Evolutionary conservation across 2,329 filamentous ascomycete genomes (phyloP), one percentile per base, ranked within the genome.

Genomic region (Pestalotiopsis sp.): DNA sequence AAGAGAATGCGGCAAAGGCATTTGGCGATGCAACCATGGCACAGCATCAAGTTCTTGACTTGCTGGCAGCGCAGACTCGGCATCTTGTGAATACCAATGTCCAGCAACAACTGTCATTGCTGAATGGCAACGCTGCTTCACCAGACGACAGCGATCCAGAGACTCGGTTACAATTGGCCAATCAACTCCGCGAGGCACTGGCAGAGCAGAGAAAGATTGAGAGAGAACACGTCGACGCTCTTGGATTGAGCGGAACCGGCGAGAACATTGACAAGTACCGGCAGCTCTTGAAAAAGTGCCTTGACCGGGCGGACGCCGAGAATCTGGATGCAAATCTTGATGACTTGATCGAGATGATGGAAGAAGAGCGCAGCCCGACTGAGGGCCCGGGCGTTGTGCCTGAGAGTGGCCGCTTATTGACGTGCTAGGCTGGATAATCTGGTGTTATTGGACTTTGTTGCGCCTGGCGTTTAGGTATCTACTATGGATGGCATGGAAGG

Each of bases 201-300:
- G 77, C 81, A 3, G 88, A 91, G 73, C 88, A 92, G 73, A 83
- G 86, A 62, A 80, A 84, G 56, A 84, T 90, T 3, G 91, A 94
- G 72, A 78, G 80, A 14, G 89, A 92, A 69, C 93, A 94, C 70
- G 88, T 92, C 55, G 85, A 89, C 64, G 90, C 90, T 13, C 82
- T 93, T 59, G 88, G 87, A 58, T 85, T 89, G 70, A 89, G 92
- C 11, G 92, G 92, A 56, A 89, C 91, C 48, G 89, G 90, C 44
- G 91, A 93, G 77, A 89, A 90, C 76, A 92, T 92, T 71, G 90
- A 90, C 72, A 89, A 90, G 76, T 95, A 94, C 78, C 86, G 91
- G 69, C 86, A 86, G 66, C 83, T 94, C 38, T 87, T 94, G 39
- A 88, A 87, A 68, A 86, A 87, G 68, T 93, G 92, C 68, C 81